These are phyloP conservation scores for Zymoseptoria tritici DNA, from an alignment of 2,329 filamentous ascomycete species.

Conservation along the genomic window DNA sequence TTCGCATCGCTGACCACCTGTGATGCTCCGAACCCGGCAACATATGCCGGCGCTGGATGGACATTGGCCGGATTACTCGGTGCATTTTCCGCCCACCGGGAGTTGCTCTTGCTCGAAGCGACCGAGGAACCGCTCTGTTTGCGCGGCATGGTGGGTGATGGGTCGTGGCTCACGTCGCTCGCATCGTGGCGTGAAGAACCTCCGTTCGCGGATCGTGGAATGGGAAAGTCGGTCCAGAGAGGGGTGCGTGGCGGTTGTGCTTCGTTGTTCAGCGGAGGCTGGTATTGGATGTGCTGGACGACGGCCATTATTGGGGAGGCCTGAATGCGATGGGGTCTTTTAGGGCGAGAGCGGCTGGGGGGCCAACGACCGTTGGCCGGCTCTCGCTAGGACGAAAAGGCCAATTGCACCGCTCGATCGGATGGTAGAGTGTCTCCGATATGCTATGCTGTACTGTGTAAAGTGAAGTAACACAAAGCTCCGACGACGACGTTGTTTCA, in stretches of 20 bases:
- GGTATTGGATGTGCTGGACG: not conserved
- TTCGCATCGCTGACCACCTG: conserved; percentile 82
- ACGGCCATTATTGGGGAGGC: conserved; percentile 1
- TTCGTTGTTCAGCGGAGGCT: not conserved
- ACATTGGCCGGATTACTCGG: conserved; percentile 33
- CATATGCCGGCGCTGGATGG: conserved; percentile 75
- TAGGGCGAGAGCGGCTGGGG: not conserved
- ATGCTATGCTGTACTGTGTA: not conserved
- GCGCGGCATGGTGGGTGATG: conserved; percentile 11
- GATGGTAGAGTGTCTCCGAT: not conserved
- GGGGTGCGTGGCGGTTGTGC: conserved; percentile 2
- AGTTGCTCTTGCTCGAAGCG: conserved; percentile 6
- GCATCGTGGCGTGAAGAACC: conserved; percentile 4
- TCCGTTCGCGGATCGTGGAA: conserved; percentile 5
- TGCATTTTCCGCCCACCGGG: conserved; percentile 7
- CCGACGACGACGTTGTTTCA: not conserved
- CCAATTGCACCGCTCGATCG: not conserved
- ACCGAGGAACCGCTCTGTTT: conserved; percentile 12
- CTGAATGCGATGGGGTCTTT: not conserved
- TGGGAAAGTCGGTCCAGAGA: conserved; percentile 7
- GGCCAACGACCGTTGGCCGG: not conserved
- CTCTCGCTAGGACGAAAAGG: not conserved
- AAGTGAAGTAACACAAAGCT: not conserved
- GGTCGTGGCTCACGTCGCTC: conserved; percentile 5
- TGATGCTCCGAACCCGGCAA: conserved; percentile 78